Percentiles rank a stretch among this genome's conserved stretches.
Conservation (phyloP, 495 filamentous ascomycete genomes). For the Physcia stellaris region DNA sequence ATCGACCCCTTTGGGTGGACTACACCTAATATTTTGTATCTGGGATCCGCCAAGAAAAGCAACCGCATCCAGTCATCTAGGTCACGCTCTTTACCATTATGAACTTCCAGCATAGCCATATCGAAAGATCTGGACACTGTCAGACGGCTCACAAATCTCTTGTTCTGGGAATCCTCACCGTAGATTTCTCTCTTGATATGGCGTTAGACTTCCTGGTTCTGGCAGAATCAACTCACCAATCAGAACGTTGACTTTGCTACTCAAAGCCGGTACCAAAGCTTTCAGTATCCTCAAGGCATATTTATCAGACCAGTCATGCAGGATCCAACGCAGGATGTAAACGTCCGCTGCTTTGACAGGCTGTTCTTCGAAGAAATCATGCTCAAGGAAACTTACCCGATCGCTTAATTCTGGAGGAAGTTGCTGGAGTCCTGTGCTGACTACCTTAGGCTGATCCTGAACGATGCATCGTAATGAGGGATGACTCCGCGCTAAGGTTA, state of each 20-base stretch:
- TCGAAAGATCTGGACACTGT: conserved; percentile 17
- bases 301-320: conserved; percentile 46
- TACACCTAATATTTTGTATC: conserved; percentile 13
- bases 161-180: not conserved
- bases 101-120: conserved; percentile 24
- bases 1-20: conserved; percentile 8
- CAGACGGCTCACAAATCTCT: not conserved
- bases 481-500: conserved; percentile 18
- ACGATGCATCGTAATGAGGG: conserved; percentile 31
- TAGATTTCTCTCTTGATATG: conserved; percentile 10
- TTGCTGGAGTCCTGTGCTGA: conserved; percentile 28
- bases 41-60: conserved; percentile 17
- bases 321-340: conserved; percentile 42
- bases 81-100: conserved; percentile 23
- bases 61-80: conserved; percentile 21
- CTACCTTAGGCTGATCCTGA: conserved; percentile 36
- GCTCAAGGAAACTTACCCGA: conserved; percentile 29
- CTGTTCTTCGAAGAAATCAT: conserved; percentile 45
- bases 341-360: conserved; percentile 37
- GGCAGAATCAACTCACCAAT: conserved; percentile 31
- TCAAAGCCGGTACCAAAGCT: conserved; percentile 40
- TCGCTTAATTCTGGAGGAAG: conserved; percentile 23
- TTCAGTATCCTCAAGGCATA: conserved; percentile 38
- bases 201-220: conserved; percentile 9
- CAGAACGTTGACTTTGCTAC: conserved; percentile 33